phyloP scores from a whole-genome alignment of 768 basidiomycete genomes.

The Leucocoprinus sp. region DNA sequence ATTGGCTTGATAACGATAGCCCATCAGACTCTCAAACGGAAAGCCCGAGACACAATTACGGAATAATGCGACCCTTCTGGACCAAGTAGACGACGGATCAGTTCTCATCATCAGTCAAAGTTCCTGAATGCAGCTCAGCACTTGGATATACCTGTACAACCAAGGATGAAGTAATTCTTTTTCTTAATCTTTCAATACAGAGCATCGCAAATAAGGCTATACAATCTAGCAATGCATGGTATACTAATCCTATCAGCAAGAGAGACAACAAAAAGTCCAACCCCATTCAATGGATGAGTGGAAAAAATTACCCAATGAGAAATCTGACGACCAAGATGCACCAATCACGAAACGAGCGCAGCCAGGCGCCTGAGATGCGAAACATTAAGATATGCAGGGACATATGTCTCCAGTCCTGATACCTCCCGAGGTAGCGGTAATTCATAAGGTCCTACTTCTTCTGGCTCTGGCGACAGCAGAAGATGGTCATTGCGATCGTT shows the following conservation, averaged over 20 bases:
- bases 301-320: constrained; percentile 27
- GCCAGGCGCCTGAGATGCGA: constrained; percentile 84
- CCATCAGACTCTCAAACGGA: constrained; percentile 29
- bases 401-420: constrained; percentile 92
- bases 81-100: constrained; percentile 49
- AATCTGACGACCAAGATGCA: constrained; percentile 14
- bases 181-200: constrained; percentile 27
- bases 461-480: constrained; percentile 90
- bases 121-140: not conserved
- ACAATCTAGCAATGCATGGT: constrained; percentile 35
- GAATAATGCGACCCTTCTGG: constrained; percentile 41
- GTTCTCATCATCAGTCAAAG: constrained; percentile 18
- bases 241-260: constrained; percentile 19
- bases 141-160: not conserved
- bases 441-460: constrained; percentile 95
- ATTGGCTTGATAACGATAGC: constrained; percentile 21
- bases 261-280: not conserved
- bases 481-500: constrained; percentile 97
- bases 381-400: constrained; percentile 86
- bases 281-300: not conserved
- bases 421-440: constrained; percentile 91
- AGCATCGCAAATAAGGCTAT: constrained; percentile 27
- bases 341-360: constrained; percentile 64
- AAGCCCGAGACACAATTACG: constrained; percentile 25
- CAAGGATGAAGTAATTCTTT: not conserved